Evolutionary conservation across 441 rosid genomes (phyloP), one percentile per base, ranked within the genome.

Genomic region (Populus hybrid): DNA sequence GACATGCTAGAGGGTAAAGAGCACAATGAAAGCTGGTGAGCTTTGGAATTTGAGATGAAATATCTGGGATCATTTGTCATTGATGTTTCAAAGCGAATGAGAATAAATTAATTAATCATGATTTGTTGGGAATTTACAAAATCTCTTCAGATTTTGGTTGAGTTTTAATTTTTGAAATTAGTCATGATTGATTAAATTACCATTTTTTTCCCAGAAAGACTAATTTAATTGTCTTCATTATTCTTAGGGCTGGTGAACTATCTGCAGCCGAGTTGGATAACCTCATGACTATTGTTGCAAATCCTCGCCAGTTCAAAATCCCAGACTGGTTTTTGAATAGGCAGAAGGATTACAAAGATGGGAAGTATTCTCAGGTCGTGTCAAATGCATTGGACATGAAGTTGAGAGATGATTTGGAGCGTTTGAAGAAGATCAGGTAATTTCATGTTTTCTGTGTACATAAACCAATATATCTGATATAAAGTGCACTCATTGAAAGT

Each of bases 301-400:
- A 92, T 81, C 98, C 98, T 20, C 86, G 93, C 21, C 94, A 92
- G 82, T 94, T 90, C 80, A 94, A 94, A 85, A 92, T 94, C 35
- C 97, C 97, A 61, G 93, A 94, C 81, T 94, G 96, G 97, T 94
- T 93, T 74, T 82, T 94, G 86, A 94, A 94, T 73, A 90, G 97
- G 80, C 95, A 94, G 85, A 94, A 94, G 84, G 98, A 92, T 63
- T 91, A 94, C 88, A 94, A 91, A 75, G 98, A 94, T 9, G 97
- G 97, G 0, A 94, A 91, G 84, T 91, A 84, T 56, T 90, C 93
- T 59, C 97, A 94, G 79, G 95, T 94, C 73, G 93, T 94, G 73
- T 94, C 97, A 2, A 94, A 94, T 63, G 98, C 94, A 4, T 80
- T 94, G 67, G 95, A 92, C 89, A 94, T 94, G 95, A 94, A 92